Conservation (phyloP, 2,329 filamentous ascomycete species). For the Emydomyces testavorans region DNA sequence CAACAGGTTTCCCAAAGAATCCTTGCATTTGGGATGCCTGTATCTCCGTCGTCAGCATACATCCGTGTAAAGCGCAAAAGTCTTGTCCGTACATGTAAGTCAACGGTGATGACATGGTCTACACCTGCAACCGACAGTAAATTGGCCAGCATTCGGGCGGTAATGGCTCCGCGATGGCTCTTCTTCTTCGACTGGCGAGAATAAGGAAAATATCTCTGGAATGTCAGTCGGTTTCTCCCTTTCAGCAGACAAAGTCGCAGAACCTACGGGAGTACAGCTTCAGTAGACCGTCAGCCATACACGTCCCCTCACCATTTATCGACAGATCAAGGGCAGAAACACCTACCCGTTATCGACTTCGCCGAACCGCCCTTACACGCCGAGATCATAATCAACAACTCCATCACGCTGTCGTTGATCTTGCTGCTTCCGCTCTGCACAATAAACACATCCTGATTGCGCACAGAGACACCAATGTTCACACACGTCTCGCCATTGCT, state of each 20-base stretch:
- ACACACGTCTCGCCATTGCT: conserved; percentile 60
- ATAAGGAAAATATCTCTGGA: conserved; percentile 77
- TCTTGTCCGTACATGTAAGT: conserved; percentile 59
- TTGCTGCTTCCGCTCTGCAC: conserved; percentile 90
- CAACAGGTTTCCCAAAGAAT: conserved; percentile 95
- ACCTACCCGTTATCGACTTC: conserved; percentile 85
- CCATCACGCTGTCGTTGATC: conserved; percentile 99
- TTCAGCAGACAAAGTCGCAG: conserved; percentile 12
- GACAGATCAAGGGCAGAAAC: background rate
- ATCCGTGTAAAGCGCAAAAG: background rate
- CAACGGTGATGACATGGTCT: conserved; percentile 94
- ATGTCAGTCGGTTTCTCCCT: conserved; percentile 23
- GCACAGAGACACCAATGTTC: conserved; percentile 59
- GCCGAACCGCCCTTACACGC: conserved; percentile 96
- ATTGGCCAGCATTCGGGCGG: conserved; percentile 93
- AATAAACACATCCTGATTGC: conserved; percentile 98
- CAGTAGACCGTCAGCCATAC: conserved; percentile 15
- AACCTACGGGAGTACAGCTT: conserved; percentile 40
- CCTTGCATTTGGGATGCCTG: conserved; percentile 94
- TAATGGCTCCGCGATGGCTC: conserved; percentile 89
- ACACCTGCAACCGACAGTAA: conserved; percentile 86
- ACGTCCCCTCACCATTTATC: background rate
- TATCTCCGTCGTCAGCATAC: background rate
- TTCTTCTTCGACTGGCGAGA: conserved; percentile 99
- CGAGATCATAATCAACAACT: conserved; percentile 97